Evolutionary conservation across 768 basidiomycete species (phyloP), one percentile per base, ranked within the genome.

Genomic region (Tricholoma flavovirens): DNA sequence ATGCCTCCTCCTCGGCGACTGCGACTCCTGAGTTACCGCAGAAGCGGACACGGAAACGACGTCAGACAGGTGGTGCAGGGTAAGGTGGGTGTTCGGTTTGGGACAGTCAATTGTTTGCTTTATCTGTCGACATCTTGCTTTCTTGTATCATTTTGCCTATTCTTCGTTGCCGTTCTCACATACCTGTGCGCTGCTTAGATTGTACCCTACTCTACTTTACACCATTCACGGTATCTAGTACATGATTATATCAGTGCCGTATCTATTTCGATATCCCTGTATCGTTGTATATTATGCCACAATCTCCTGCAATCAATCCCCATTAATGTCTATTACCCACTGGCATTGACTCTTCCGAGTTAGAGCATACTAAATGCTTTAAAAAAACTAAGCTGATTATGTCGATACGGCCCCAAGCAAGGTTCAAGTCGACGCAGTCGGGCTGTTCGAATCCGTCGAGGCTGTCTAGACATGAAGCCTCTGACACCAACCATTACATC

Each of bases 41-140:
- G 60, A 88, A 84, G 72, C 75, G 81, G 46, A 64, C 76, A 33
- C 80, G 87, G 56, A 85, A 83, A 62, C 75, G 76, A 63, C 79
- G 83, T 68, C 80, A 77, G 17, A 73, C 69, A 60, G 78, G 71
- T n/a, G 78, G 71, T n/a, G 73, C 71, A 55, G 74, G 76, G 49
- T 49, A 51, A 29, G 42, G 51, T 60, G 48, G 29, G 48, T 60
- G 54, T 22, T 32, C 50, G 60, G 56, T 53, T 58, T 51, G 53
- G 61, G 49, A 63, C 67, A 52, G 61, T 66, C 60, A 56, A 55
- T 60, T 57, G 59, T 63, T 55, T 32, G 61, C 56, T 68, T 57
- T 26, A 59, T 67, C 59, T 61, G 59, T 62, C 62, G 55, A 62
- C 48, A 55, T 59, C 51, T 56, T 61, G 59, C 62, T 57, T 54